These are phyloP conservation scores for Uronychia binucleata DNA, from an alignment of 73 alveolate species.

Conservation along the genomic window DNA sequence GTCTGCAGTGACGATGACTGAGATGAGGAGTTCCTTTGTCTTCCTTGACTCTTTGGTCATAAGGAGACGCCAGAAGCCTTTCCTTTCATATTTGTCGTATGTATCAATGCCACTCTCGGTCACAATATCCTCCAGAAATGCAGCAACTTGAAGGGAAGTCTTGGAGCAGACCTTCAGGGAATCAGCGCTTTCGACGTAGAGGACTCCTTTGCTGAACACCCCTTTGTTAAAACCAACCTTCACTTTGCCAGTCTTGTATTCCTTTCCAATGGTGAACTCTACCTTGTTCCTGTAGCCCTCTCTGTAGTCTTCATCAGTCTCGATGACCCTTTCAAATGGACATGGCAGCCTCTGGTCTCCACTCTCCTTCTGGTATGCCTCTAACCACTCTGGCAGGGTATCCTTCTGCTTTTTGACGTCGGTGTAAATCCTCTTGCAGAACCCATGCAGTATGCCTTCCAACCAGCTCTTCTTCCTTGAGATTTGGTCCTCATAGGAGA, in stretches of 20 bases:
- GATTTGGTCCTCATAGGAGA: conserved; percentile 53
- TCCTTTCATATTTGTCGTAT: conserved; percentile 55
- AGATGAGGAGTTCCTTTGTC: conserved; percentile 63
- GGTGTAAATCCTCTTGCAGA: conserved; percentile 12
- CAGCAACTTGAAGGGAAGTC: conserved; percentile 57
- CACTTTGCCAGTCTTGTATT: conserved; percentile 46
- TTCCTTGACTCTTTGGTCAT: conserved; percentile 58
- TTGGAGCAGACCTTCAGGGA: conserved; percentile 53
- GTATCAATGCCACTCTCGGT: conserved; percentile 58
- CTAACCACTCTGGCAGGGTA: conserved; percentile 37
- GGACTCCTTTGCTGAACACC: conserved; percentile 61
- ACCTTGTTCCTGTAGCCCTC: conserved; percentile 81
- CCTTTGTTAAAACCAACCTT: conserved; percentile 86
- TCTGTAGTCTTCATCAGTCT: conserved; percentile 28
- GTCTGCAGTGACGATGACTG: conserved; percentile 44
- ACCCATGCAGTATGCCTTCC: conserved; percentile 4
- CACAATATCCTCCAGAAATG: conserved; percentile 49
- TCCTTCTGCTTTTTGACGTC: conserved; percentile 25
- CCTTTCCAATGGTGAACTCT: conserved; percentile 81
- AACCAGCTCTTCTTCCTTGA: conserved; percentile 15
- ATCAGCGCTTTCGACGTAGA: conserved; percentile 69
- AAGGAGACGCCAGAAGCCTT: conserved; percentile 79
- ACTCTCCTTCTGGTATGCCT: background rate
- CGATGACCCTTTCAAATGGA: conserved; percentile 24
- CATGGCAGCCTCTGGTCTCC: conserved; percentile 31